Evolutionary conservation across 2,329 filamentous ascomycete genomes (phyloP), one percentile per base, ranked within the genome.

Genomic region (Ascochyta rabiei): DNA sequence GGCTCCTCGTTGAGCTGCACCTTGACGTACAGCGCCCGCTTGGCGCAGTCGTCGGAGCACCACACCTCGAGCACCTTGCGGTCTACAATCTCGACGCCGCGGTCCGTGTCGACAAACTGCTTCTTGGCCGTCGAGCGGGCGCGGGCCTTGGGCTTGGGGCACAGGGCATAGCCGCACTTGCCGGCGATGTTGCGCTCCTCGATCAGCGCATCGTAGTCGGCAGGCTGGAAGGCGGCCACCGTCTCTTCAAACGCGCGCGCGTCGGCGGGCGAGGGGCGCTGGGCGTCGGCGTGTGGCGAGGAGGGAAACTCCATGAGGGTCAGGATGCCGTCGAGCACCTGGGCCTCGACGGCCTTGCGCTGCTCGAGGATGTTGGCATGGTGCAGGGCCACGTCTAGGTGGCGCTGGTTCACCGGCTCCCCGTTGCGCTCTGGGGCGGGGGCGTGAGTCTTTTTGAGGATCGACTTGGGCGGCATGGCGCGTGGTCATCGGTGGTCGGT

Each of bases 171-270:
- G 1, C 92, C 95, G 76, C 95, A 99, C 18, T 85, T 82, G 38
- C 83, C 85, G 64, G 90, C 88, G 62, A 91, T 89, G 73, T 96
- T 96, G 67, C 95, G 89, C 79, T 99, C 95, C 61, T 89, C 84
- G 56, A 97, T 87, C 44, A 98, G 80, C 61, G 90, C 89, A 70
- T 96, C 91, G 78, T 96, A 96, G 78, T 99, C 93, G 48, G 84
- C 82, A 0, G 93, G 91, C 71, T 93, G 90, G 76, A 97, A 98
- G 38, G 86, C 81, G 9, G 82, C 78, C 21, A 98, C 78, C 31
- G 85, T 82, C 3, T 79, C 70, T 64, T 87, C 86, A 76, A 98
- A 92, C 48, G 79, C 77, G 34, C 76, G 72, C 1, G 82, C 82
- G 71, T 96, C 91, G 28, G 82, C 72, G 1, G 82, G 68, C 6